Base-by-base conservation (phyloP, 164 flowering plant genomes). In the Piper betle region DNA sequence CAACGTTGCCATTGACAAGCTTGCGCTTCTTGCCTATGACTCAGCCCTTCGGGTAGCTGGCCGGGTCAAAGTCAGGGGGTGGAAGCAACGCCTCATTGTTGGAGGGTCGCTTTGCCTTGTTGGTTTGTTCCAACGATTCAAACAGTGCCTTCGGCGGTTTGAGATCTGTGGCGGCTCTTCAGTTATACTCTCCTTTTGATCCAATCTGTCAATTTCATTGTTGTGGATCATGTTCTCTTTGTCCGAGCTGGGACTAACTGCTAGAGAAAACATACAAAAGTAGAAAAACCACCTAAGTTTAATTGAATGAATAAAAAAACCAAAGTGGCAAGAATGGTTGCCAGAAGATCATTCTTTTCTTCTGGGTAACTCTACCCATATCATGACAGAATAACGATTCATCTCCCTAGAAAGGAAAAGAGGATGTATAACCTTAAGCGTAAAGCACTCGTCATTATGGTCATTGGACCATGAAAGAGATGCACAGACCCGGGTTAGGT, bases 1-100 rank as follows among this genome's bases (percentile, higher is more conserved):
- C 98, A 40, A 92, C 96, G 69, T 92, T 96, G n/a, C 87, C 95
- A 71, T 92, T 92, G 4, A 92, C 98, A 9, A 92, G 85, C 82
- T 92, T 92, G 37, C 98, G 80, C 74, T 83, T 92, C 88, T 92
- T 92, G 10, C 98, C 96, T n/a, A 85, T 70, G 66, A 92, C 69
- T 96, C 98, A 92, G 20, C 96, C 96, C 57, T 64, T 69, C 0
- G 98, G 98, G 62, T 92, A 88, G 65, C 60, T 71, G 37, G 98
- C 77, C 3, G 84, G 11, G n/a, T 92, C 98, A 48, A 92, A 92
- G 66, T 92, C 98, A 1, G 96, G 98, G 9, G 98, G 98, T 6
- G 96, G 98, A 12, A 88, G 84, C 61, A 92, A 64, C 37, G 77
- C 64, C 62, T 88, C 98, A 20, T 81, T 25, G 33, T 25, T 80